Conservation (phyloP, 2,329 filamentous ascomycete species). For the Fusarium sp. region DNA sequence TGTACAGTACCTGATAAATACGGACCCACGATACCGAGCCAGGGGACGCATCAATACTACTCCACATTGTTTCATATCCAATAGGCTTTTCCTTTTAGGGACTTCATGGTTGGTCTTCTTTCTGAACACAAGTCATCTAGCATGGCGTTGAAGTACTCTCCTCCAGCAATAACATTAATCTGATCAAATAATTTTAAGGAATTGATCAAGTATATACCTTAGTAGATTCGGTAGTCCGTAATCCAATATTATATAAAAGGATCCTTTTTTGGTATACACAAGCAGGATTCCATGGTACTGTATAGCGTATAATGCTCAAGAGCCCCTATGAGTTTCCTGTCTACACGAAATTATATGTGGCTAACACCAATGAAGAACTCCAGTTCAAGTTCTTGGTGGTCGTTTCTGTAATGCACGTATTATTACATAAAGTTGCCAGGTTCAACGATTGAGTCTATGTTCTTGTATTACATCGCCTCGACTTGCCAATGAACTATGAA, state of each 20-base stretch:
- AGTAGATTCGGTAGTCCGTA: too few species aligned
- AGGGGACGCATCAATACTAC: constrained; percentile 25
- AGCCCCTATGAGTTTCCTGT: not conserved
- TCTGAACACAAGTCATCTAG: not conserved
- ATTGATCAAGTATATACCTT: not conserved
- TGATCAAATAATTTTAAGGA: not conserved
- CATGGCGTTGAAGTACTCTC: not conserved
- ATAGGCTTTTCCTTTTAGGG: constrained; percentile 37
- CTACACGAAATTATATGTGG: not conserved
- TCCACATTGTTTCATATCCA: constrained; percentile 45
- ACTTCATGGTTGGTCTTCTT: not conserved
- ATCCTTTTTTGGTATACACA: too few species aligned
- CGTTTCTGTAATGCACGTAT: too few species aligned
- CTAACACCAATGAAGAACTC: too few species aligned
- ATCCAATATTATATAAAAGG: too few species aligned
- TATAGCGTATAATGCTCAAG: constrained; percentile 20
- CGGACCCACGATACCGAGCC: constrained; percentile 26
- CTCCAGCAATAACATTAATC: not conserved
- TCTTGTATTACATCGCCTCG: too few species aligned
- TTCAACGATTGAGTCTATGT: too few species aligned
- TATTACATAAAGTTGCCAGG: too few species aligned
- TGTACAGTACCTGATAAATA: constrained; percentile 34
- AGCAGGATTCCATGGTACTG: not conserved
- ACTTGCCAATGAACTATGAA: too few species aligned
- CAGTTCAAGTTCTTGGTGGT: too few species aligned